These are phyloP conservation scores for Alternaria viburni DNA, from an alignment of 2,329 filamentous ascomycete genomes.

Conservation along the genomic window DNA sequence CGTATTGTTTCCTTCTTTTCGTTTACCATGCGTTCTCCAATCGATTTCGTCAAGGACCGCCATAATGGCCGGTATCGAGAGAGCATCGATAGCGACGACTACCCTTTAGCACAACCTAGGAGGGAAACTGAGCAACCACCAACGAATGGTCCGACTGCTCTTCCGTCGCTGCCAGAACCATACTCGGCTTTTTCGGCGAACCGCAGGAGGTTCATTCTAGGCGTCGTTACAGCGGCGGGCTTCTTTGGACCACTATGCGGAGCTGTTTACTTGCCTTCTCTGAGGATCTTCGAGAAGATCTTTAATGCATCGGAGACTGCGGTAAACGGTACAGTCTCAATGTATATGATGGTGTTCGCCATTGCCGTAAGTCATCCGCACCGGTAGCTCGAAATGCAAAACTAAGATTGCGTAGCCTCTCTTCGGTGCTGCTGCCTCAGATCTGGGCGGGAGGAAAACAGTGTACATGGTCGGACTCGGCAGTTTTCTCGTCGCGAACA, in stretches of 20 bases:
- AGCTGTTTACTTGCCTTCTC: conserved; percentile 53
- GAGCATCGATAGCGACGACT: conserved; percentile 29
- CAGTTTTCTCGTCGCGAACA: conserved; percentile 50
- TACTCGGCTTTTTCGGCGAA: conserved; percentile 51
- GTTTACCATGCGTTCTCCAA: conserved; percentile 28
- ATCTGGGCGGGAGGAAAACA: conserved; percentile 50
- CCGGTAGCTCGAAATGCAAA: background rate
- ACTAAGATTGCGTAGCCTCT: conserved; percentile 40
- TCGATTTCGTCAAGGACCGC: conserved; percentile 33
- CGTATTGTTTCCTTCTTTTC: background rate
- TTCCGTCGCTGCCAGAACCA: conserved; percentile 15
- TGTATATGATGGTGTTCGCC: conserved; percentile 55
- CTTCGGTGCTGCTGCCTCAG: conserved; percentile 51
- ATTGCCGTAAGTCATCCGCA: conserved; percentile 33
- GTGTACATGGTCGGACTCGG: conserved; percentile 51
- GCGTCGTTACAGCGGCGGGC: conserved; percentile 50
- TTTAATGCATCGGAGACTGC: conserved; percentile 46
- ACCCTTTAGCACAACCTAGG: conserved; percentile 19
- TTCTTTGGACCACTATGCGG: conserved; percentile 55
- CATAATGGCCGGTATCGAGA: conserved; percentile 28
- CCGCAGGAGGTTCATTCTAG: conserved; percentile 48
- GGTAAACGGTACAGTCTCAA: conserved; percentile 54
- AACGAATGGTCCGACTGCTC: conserved; percentile 7
- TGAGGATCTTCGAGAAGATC: conserved; percentile 47
- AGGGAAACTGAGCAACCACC: conserved; percentile 18